Evolutionary conservation across 441 rosid species (phyloP).

Genomic region (Croton laevigatus): DNA sequence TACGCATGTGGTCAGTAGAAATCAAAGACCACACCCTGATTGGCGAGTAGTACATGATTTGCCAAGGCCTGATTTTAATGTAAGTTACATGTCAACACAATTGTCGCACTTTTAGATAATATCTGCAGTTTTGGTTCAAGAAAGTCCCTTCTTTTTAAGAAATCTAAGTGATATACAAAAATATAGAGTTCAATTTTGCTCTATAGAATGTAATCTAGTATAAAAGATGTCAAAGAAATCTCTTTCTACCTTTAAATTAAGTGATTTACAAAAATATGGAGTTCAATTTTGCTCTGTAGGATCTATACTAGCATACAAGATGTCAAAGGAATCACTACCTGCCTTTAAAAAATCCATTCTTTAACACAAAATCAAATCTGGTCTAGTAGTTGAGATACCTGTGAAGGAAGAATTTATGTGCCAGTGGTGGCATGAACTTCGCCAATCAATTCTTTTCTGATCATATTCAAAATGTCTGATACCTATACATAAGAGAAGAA

Average conservation of each 20-base stretch:
- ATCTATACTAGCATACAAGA: too few relatives aligned
- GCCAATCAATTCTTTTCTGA: constrained; percentile 44
- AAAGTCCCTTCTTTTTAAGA: neutral
- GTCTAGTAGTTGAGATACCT: too few relatives aligned
- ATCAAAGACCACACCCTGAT: too few relatives aligned
- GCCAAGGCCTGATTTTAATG: neutral
- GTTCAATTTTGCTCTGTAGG: too few relatives aligned
- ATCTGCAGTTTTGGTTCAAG: neutral
- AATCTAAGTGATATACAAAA: too few relatives aligned
- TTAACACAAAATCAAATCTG: neutral
- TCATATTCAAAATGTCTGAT: constrained; percentile 44
- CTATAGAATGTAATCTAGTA: neutral
- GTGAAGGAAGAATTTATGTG: neutral
- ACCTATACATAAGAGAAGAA: constrained; percentile 33
- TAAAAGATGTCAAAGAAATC: too few relatives aligned
- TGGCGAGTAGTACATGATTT: too few relatives aligned
- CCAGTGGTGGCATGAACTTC: constrained; percentile 14
- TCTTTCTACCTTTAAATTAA: too few relatives aligned
- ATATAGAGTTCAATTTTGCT: too few relatives aligned
- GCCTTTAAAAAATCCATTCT: neutral
- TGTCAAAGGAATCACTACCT: too few relatives aligned
- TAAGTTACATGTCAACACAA: neutral
- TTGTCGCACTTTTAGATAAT: neutral
- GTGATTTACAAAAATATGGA: too few relatives aligned
- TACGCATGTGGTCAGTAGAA: too few relatives aligned